A percentile compares a stretch with the other conserved stretches of the same genome.
These are phyloP conservation scores for Amaranthus hypochondriacus DNA, from an alignment of 148 eudicot species.

Conservation along the genomic window DNA sequence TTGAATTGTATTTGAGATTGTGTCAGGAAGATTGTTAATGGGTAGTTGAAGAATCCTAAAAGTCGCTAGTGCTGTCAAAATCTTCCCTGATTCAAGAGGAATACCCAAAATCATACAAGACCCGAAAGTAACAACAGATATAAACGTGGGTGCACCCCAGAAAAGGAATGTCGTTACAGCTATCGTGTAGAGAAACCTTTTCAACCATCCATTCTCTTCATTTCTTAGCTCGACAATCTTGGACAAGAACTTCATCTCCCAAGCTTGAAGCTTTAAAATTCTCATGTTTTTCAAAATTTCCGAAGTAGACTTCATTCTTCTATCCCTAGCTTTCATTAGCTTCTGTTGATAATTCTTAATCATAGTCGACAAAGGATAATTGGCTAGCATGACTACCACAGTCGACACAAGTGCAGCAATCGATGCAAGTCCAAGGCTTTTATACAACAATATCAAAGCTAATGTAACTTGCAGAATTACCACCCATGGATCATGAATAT, in stretches of 20 bases:
- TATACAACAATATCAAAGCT: slow-evolving; percentile 37
- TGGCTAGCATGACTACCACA: slow-evolving; percentile 30
- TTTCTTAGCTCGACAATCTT: slow-evolving; percentile 35
- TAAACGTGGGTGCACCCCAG: slow-evolving; percentile 38
- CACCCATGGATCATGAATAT: slow-evolving; percentile 43
- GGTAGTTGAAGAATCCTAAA: slow-evolving; percentile 46
- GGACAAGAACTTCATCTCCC: slow-evolving; percentile 49
- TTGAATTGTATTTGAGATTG: slow-evolving; percentile 44
- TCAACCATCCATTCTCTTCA: slow-evolving; percentile 38
- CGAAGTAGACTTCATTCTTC: slow-evolving; percentile 46
- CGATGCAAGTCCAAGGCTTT: slow-evolving; percentile 37
- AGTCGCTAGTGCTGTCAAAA: slow-evolving; percentile 45
- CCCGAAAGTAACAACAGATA: slow-evolving; percentile 34
- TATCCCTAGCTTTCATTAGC: slow-evolving; percentile 39
- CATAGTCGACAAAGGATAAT: slow-evolving; percentile 32
- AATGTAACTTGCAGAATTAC: slow-evolving; percentile 32
- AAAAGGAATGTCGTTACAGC: slow-evolving; percentile 35
- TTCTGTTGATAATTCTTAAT: slow-evolving; percentile 37
- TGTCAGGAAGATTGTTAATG: slow-evolving; percentile 44
- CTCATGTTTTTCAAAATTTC: slow-evolving; percentile 47
- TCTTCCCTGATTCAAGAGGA: slow-evolving; percentile 46
- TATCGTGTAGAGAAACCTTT: slow-evolving; percentile 25
- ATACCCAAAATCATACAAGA: slow-evolving; percentile 37
- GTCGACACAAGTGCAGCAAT: slow-evolving; percentile 30
- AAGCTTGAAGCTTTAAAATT: slow-evolving; percentile 44